Evolutionary conservation across 2,329 filamentous ascomycete species (phyloP).

Genomic region (Trichophyton schoenleinii): DNA sequence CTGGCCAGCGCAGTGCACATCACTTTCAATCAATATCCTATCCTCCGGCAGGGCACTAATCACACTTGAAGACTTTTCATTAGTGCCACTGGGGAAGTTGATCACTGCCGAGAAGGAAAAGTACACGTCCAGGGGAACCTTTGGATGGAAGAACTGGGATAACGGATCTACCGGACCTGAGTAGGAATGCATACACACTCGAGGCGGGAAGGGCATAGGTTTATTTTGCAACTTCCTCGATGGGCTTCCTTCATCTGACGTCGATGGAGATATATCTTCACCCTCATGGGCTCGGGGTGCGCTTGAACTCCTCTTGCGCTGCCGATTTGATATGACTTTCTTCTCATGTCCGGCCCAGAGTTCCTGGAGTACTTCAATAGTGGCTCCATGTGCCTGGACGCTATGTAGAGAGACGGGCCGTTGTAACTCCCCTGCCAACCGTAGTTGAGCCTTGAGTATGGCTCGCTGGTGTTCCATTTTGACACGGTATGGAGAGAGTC

Average conservation of each 20-base stretch:
- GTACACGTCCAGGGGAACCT: conserved; percentile 64
- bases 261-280: conserved; percentile 18
- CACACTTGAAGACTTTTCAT: conserved; percentile 50
- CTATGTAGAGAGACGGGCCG: conserved; percentile 51
- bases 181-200: conserved; percentile 90
- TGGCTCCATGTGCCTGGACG: conserved; percentile 48
- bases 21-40: conserved; percentile 74
- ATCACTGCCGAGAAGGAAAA: conserved; percentile 80
- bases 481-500: conserved; percentile 46
- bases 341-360: conserved; percentile 48
- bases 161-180: conserved; percentile 64
- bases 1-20: conserved; percentile 69
- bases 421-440: conserved; percentile 45
- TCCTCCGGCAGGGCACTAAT: conserved; percentile 64
- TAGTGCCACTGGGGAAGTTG: conserved; percentile 51
- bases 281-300: conserved; percentile 20
- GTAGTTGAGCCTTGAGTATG: conserved; percentile 46
- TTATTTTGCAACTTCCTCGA: background rate
- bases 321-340: conserved; percentile 37
- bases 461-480: conserved; percentile 45
- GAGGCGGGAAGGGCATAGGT: conserved; percentile 61
- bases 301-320: conserved; percentile 27
- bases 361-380: conserved; percentile 44
- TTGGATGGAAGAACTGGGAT: conserved; percentile 61
- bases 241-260: conserved; percentile 11